phyloP scores from a whole-genome alignment of 2,329 filamentous ascomycete genomes.

The Venturia aucupariae region DNA sequence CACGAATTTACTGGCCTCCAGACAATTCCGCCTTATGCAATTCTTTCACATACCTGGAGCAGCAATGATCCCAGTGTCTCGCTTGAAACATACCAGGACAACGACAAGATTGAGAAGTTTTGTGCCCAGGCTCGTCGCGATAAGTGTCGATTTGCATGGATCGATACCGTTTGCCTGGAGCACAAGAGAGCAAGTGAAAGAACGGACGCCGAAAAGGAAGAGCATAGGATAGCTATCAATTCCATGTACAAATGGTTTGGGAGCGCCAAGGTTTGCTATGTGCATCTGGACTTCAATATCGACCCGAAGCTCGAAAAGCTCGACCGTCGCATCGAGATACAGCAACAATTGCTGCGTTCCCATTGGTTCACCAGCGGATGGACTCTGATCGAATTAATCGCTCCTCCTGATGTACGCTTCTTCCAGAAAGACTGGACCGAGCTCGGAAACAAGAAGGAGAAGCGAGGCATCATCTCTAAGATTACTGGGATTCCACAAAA shows the following conservation, averaged over 20 bases:
- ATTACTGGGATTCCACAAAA: constrained; percentile 12
- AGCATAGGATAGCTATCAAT: constrained; percentile 14
- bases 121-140: constrained; percentile 16
- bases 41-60: constrained; percentile 21
- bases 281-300: constrained; percentile 9
- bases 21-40: constrained; percentile 17
- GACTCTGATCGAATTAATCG: constrained; percentile 14
- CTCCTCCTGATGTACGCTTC: constrained; percentile 10
- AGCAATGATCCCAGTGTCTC: too few species aligned
- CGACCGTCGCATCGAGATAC: neutral
- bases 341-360: neutral
- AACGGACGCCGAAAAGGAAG: neutral
- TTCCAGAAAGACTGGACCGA: neutral
- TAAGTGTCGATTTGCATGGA: constrained; percentile 13
- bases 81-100: neutral
- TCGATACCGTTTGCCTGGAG: constrained; percentile 15
- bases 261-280: constrained; percentile 12
- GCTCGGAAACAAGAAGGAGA: constrained; percentile 2
- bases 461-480: neutral
- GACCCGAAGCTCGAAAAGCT: neutral
- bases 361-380: constrained; percentile 15
- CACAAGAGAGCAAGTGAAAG: neutral
- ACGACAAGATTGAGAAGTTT: constrained; percentile 3
- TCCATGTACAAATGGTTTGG: constrained; percentile 16
- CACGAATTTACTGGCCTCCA: neutral